Conservation (phyloP, 768 basidiomycete species). For the Suillus discolor region DNA sequence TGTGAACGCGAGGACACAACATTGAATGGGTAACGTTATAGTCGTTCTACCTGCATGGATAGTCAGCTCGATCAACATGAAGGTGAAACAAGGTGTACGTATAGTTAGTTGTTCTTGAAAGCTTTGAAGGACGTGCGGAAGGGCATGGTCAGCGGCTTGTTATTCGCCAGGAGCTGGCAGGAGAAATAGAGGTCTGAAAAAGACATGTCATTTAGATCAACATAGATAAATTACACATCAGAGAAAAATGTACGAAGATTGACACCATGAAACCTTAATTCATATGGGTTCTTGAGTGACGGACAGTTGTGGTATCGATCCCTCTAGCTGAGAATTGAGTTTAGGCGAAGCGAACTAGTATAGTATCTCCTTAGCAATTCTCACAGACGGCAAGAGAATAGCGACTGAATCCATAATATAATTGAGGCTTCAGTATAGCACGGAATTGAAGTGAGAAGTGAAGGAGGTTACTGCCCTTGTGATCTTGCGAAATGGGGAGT, state of each 20-base stretch:
- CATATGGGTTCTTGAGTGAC: constrained; percentile 74
- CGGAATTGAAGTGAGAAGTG: not conserved
- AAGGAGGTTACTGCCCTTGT: not conserved
- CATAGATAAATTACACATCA: constrained; percentile 21
- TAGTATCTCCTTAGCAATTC: no score
- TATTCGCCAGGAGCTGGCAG: constrained; percentile 89
- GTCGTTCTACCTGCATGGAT: no score
- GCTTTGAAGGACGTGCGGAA: constrained; percentile 92
- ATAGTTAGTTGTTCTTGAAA: constrained; percentile 72
- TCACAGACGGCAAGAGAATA: no score
- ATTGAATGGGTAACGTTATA: no score
- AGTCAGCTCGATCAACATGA: no score
- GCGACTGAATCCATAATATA: no score
- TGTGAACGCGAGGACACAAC: constrained; percentile 55
- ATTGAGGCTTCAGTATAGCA: not conserved
- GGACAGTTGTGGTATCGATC: constrained; percentile 66
- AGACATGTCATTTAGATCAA: constrained; percentile 53
- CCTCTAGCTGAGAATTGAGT: constrained; percentile 77
- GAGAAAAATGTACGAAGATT: constrained; percentile 57
- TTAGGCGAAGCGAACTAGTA: no score
- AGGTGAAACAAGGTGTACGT: no score
- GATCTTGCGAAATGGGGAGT: no score
- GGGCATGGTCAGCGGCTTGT: constrained; percentile 89
- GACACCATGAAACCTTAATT: constrained; percentile 83
- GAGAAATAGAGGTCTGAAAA: constrained; percentile 94